Conservation (phyloP, 257 asterid species). For the Solanum microdontum region DNA sequence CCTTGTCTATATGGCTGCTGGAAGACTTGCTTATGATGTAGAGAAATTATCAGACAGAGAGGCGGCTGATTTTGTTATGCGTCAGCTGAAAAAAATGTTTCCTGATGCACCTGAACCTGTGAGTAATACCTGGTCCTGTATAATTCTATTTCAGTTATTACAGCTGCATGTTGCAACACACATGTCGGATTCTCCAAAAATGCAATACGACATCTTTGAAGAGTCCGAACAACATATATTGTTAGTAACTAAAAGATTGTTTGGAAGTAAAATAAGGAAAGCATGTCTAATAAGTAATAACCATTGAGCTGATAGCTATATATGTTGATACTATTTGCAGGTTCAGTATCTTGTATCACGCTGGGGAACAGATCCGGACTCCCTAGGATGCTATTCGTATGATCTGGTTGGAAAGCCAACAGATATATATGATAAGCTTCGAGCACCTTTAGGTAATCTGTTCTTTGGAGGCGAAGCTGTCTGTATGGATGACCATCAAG, state of each 20-base stretch:
- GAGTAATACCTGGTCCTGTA: constrained; percentile 14
- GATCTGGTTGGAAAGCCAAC: constrained; percentile 82
- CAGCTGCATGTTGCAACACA: not conserved
- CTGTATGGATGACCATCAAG: constrained; percentile 73
- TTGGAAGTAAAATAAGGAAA: not conserved
- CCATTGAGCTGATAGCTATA: not conserved
- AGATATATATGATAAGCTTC: constrained; percentile 74
- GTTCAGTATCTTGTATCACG: constrained; percentile 70
- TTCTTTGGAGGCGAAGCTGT: constrained; percentile 97
- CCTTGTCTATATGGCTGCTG: constrained; percentile 98
- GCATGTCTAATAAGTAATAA: not conserved
- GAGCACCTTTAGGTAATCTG: constrained; percentile 74
- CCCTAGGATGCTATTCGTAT: constrained; percentile 82
- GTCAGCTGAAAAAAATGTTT: constrained; percentile 77
- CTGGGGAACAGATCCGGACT: constrained; percentile 85
- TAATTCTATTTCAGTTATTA: not conserved
- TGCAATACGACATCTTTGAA: not conserved
- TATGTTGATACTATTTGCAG: constrained; percentile 18
- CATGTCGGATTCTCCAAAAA: not conserved
- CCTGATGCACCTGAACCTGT: constrained; percentile 84
- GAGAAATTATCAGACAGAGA: constrained; percentile 86
- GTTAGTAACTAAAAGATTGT: not conserved
- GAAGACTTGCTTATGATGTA: constrained; percentile 73
- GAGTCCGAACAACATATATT: not conserved
- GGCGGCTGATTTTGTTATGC: constrained; percentile 59